Base-by-base conservation (phyloP, 768 basidiomycete species). In the Imleria badia region DNA sequence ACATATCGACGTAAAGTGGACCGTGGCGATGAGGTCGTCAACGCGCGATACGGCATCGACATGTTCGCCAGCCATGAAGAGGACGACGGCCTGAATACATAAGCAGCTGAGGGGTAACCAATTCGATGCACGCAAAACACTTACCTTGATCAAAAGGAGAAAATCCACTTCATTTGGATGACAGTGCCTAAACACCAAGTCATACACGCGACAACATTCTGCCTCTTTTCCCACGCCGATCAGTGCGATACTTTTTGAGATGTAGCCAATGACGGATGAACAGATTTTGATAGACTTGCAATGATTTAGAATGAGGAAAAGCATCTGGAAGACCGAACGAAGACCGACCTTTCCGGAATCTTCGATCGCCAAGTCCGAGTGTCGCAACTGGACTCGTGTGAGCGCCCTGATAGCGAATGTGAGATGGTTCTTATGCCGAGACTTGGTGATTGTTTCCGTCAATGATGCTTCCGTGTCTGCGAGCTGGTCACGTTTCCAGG, bases 41-140 rank as follows among this genome's bases (percentile, higher is more conserved):
- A 56, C 8, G 15, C 47, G 54, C 5, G 50, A 55, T 40, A 59
- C 36, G 5, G 54, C 58, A 41, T 59, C 54, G 0, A 45, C 20
- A 1, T 36, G 15, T 1, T 51, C 44, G 14, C 39, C 29, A 4
- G 47, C 46, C 43, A 58, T 45, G 19, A 39, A 53, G 1, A 54
- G n/a, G 12, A 59, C 15, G 7, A 55, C 20, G 22, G 45, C 52
- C 57, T 58, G 26, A 26, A 45, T 17, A 22, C 17, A 19, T 33
- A 13, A 33, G 33, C 11, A 33, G 6, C 26, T 26, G 26, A 26
- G 26, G 15, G 15, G 15, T 6, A 35, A 35, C 15, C 8, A 35
- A 15, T 35, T 35, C 3, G 7, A 35, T 6, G 26, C 26, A 6
- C 26, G 26, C 26, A 9, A 9, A 17, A 35, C 7, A 17, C 35